Base-by-base conservation (phyloP, 768 basidiomycete genomes). In the Mycena albidolilacea region DNA sequence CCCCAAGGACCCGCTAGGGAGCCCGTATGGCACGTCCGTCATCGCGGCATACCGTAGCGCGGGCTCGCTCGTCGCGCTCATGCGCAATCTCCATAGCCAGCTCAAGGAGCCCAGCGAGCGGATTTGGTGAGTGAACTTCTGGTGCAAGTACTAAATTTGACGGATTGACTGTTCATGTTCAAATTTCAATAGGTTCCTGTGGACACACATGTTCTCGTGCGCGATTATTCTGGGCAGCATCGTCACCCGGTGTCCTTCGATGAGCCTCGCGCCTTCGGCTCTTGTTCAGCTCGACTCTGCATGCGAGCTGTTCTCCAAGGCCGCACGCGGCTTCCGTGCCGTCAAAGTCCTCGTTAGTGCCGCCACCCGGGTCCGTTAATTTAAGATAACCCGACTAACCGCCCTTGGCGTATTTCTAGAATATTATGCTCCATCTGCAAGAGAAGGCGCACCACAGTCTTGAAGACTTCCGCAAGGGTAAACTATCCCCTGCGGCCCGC, bases 151-250 rank as follows among this genome's bases (percentile, higher is more conserved):
- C 84, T 35, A 39, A 37, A 41, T 35, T 37, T 59, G 69, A 70
- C 64, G 21, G 54, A 55, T 39, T 30, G 46, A 48, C 8, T 65
- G 30, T 15, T 60, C 30, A 6, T 30, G 10, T 19, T 35, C 30
- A 30, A 30, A 30, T 30, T 30, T 30, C 9, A 35, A 6, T n/a
- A 71, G 74, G 74, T 89, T 88, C 78, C 76, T 89, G 73, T 89
- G 88, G 88, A 87, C 87, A 0, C 88, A 89, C 71, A 89, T 88
- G 87, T 89, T 93, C 81, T 92, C 91, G 21, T 92, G 90, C 77
- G 88, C 90, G 91, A 93, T 94, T 73, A 85, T 94, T 63, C 82
- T 94, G 59, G 92, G 92, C 44, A 92, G 92, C 23, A 92, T 94
- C 44, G 92, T 93, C 12, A 94, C 93, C 19, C 86, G 92, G 63